Evolutionary conservation across 2,329 filamentous ascomycete species (phyloP), one percentile per base, ranked within the genome.

Genomic region (Penicillium sp.): DNA sequence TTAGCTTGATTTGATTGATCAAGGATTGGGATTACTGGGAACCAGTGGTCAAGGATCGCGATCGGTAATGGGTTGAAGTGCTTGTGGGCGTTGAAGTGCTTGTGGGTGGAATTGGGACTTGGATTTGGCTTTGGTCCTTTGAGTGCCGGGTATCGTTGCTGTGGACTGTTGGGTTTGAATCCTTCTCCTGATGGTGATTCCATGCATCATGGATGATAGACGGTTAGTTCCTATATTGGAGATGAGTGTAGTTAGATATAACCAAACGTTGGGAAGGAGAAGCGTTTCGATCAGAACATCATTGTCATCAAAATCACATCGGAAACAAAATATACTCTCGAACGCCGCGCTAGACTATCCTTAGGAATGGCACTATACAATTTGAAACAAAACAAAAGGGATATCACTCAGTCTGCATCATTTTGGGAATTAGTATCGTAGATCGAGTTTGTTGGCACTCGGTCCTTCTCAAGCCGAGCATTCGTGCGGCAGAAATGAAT

Each of bases 21-120:
- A 78, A 78, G 55, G 74, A 76, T 1, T 60, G 74, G 14, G 73
- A 77, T 50, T 77, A 77, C 50, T 79, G 77, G 76, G 13, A 73
- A 73, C 45, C 72, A 77, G 40, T 79, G 74, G 74, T n/a, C n/a
- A 63, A 59, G 7, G 77, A 76, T 27, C 36, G 1, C 74, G 73
- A 57, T 9, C 8, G 8, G 6, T 74, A 73, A 55, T 11, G 10
- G 4, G 6, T 27, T 27, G 22, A 26, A 26, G 22, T 23, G 24
- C 24, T 10, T 34, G 31, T 34, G 31, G 31, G 31, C 18, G 18
- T 34, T 16, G 14, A 8, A 6, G n/a, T n/a, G n/a, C n/a, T n/a
- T n/a, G n/a, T n/a, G n/a, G n/a, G n/a, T n/a, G n/a, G 14, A 8
- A 14, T 8, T 29, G 11, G 27, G 18, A 11, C n/a, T 29, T 29